Conservation (phyloP, 1,284 basidiomycete genomes). For the Xerocomus amazonicus region DNA sequence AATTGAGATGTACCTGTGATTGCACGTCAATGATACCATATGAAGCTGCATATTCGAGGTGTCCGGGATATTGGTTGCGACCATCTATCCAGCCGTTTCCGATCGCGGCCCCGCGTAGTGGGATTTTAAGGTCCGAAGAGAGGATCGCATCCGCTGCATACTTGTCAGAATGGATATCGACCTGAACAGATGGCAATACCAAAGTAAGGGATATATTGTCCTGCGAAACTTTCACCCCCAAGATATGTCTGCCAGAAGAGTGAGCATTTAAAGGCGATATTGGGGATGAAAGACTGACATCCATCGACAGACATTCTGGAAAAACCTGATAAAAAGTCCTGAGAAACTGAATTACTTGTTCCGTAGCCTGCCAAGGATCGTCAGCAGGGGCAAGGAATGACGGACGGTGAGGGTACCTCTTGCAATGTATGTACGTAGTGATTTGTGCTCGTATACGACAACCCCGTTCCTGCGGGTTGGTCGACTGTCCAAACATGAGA, state of each 20-base stretch:
- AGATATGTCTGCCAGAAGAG: conserved; percentile 75
- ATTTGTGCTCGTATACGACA: conserved; percentile 86
- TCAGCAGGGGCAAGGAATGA: not conserved
- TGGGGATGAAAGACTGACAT: conserved; percentile 54
- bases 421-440: conserved; percentile 78
- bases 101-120: conserved; percentile 81
- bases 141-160: conserved; percentile 74
- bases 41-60: conserved; percentile 83
- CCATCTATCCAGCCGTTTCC: conserved; percentile 99
- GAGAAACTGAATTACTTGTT: conserved; percentile 83
- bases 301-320: conserved; percentile 80
- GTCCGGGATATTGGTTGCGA: conserved; percentile 84
- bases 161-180: conserved; percentile 8
- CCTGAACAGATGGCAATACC: conserved; percentile 42
- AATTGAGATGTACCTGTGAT: conserved; percentile 51
- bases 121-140: conserved; percentile 54
- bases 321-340: conserved; percentile 87
- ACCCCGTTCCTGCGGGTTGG: conserved; percentile 95
- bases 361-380: conserved; percentile 55
- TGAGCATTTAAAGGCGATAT: conserved; percentile 11
- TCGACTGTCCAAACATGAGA: conserved; percentile 55
- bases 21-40: conserved; percentile 75
- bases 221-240: conserved; percentile 93
- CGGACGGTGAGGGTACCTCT: conserved; percentile 46
- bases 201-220: conserved; percentile 98